Conservation (phyloP, 1,284 basidiomycete genomes). For the Xanthoconium separans region DNA sequence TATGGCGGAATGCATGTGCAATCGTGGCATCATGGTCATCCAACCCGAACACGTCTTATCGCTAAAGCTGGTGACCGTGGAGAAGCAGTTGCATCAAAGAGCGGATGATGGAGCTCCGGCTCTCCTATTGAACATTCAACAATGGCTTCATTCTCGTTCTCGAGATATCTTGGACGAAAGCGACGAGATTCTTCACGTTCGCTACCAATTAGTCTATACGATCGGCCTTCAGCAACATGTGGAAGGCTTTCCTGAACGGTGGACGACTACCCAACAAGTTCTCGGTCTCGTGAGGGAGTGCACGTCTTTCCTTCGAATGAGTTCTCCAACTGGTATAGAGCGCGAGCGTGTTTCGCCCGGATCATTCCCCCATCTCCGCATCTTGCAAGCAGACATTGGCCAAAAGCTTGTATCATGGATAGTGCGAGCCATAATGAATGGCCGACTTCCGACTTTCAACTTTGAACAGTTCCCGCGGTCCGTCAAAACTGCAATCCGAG, state of each 20-base stretch:
- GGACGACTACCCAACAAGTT: neutral
- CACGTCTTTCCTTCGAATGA: neutral
- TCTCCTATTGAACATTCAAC: neutral
- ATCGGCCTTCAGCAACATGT: neutral
- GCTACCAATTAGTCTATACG: neutral
- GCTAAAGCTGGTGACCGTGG: neutral
- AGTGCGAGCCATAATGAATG: slow-evolving; percentile 28
- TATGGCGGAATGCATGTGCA: neutral
- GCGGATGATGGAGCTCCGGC: neutral
- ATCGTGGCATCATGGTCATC: neutral
- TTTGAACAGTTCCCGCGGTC: slow-evolving; percentile 18
- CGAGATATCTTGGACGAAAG: neutral
- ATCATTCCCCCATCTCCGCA: neutral
- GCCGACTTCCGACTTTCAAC: slow-evolving; percentile 17
- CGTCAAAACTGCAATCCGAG: slow-evolving; percentile 17
- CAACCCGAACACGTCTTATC: neutral
- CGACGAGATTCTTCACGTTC: neutral
- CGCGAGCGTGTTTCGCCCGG: neutral
- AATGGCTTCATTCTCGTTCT: neutral
- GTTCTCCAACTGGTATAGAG: neutral
- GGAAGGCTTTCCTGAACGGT: neutral
- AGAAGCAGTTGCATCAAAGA: neutral
- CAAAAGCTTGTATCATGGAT: slow-evolving; percentile 7
- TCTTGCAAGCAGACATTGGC: neutral
- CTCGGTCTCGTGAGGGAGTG: neutral